phyloP scores from a whole-genome alignment of 2,329 filamentous ascomycete genomes.

The Colletotrichum echinochloae region DNA sequence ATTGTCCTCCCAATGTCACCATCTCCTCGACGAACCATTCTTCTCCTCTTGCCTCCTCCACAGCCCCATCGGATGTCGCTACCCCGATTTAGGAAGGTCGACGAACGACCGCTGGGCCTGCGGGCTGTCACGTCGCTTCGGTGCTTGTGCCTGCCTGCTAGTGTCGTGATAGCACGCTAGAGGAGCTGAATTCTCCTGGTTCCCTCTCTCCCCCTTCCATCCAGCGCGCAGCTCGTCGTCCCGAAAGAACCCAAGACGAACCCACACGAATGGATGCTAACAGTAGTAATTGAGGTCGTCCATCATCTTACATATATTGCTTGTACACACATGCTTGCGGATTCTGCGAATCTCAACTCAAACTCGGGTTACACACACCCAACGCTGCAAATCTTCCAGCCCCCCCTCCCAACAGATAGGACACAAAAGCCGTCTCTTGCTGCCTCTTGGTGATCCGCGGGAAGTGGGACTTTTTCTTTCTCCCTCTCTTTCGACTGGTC shows the following conservation, averaged over 20 bases:
- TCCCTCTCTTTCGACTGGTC: conserved; percentile 2
- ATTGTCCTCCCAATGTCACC: conserved; percentile 31
- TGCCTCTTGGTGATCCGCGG: conserved; percentile 23
- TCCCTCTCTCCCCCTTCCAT: conserved; percentile 17
- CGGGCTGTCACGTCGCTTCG: conserved; percentile 23
- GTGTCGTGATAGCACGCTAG: conserved; percentile 40
- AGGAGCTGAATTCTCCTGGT: conserved; percentile 23
- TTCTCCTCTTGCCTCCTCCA: conserved; percentile 37
- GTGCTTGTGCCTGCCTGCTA: no score
- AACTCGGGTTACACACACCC: not conserved
- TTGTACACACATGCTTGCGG: not conserved
- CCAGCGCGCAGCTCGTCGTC: conserved; percentile 14
- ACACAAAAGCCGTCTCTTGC: not conserved
- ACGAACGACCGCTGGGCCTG: conserved; percentile 35
- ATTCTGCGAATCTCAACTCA: not conserved
- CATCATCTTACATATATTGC: not conserved
- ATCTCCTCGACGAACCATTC: conserved; percentile 36
- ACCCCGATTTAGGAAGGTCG: conserved; percentile 41
- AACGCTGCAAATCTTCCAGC: not conserved
- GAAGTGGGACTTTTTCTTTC: conserved; percentile 21
- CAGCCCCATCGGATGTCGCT: conserved; percentile 39
- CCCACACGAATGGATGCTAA: conserved; percentile 18
- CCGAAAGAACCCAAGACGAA: conserved; percentile 16
- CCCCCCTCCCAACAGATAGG: conserved; percentile 1
- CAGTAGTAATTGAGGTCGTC: not conserved